These are phyloP conservation scores for Hypocrella siamensis DNA, from an alignment of 2,329 filamentous ascomycete species.

Conservation along the genomic window DNA sequence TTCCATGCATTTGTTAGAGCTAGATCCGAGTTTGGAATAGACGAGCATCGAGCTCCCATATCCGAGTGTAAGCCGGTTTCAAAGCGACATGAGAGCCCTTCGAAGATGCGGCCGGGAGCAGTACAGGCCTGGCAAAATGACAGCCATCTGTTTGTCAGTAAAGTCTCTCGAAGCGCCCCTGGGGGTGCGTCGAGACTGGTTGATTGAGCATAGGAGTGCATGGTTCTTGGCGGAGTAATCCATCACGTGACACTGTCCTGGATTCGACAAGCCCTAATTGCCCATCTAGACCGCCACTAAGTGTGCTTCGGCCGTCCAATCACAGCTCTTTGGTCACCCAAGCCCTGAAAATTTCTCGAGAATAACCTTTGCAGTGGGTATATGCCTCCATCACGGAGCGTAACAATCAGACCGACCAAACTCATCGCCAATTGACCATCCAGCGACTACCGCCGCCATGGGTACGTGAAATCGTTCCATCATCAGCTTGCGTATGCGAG, in stretches of 20 bases:
- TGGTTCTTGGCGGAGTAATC: too few species aligned
- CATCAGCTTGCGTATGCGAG: slow-evolving; percentile 33
- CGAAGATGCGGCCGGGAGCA: too few species aligned
- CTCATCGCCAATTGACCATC: slow-evolving; percentile 24
- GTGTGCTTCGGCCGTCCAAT: slow-evolving; percentile 3
- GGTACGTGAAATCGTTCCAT: slow-evolving; percentile 34
- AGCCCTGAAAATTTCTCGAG: slow-evolving; percentile 14
- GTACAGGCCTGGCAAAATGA: too few species aligned
- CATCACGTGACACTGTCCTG: too few species aligned
- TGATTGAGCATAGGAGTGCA: neutral
- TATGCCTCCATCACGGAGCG: slow-evolving; percentile 18
- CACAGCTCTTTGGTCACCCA: slow-evolving; percentile 6
- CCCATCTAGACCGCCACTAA: slow-evolving; percentile 23
- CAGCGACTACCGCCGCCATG: slow-evolving; percentile 37
- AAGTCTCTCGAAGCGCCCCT: too few species aligned
- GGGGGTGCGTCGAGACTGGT: too few species aligned
- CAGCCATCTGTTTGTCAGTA: too few species aligned
- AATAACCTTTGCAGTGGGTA: slow-evolving; percentile 7
- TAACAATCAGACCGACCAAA: slow-evolving; percentile 5
- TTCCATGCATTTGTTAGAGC: too few species aligned
- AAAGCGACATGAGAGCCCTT: too few species aligned
- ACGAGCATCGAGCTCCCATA: slow-evolving; percentile 7
- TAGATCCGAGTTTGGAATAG: slow-evolving; percentile 9
- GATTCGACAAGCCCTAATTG: slow-evolving; percentile 31
- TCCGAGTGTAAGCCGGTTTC: too few species aligned